Conservation (phyloP, 768 basidiomycete genomes). For the Amanita inopinata region DNA sequence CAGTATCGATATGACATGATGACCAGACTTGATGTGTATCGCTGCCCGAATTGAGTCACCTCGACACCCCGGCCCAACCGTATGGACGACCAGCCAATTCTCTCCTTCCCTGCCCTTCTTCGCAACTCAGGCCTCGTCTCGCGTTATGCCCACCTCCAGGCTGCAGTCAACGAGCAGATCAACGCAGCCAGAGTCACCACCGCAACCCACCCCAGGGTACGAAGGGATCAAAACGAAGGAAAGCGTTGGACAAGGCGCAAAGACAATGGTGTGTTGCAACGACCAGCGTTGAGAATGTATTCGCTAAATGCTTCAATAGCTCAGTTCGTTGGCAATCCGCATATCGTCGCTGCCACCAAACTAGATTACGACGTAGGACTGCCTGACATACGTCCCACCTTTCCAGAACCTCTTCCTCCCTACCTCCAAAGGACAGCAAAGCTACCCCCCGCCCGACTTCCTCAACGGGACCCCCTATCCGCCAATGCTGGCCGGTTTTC, state of each 20-base stretch:
- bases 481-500: constrained; percentile 72
- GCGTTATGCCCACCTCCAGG: constrained; percentile 44
- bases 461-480: constrained; percentile 36
- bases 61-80: background rate
- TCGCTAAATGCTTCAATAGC: constrained; percentile 30
- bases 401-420: constrained; percentile 65
- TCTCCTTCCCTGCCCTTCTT: constrained; percentile 67
- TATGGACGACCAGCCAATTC: constrained; percentile 23
- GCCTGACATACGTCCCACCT: constrained; percentile 44
- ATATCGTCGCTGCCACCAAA: constrained; percentile 54
- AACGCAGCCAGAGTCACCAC: constrained; percentile 8
- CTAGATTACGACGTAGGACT: constrained; percentile 40
- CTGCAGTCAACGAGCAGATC: constrained; percentile 10
- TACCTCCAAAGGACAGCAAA: constrained; percentile 55
- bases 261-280: constrained; percentile 54
- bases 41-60: no score
- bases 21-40: no score
- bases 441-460: constrained; percentile 35
- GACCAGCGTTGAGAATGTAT: background rate
- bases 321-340: constrained; percentile 61
- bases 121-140: constrained; percentile 45
- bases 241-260: constrained; percentile 70
- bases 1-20: no score
- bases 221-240: constrained; percentile 58
- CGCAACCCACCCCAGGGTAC: constrained; percentile 24